Percentiles rank a stretch among this genome's conserved stretches.
Conservation (phyloP, 306 rosid species). For the apple (Malus domestica) region ASM211411v1 NC_041796.1:8550001-8550500, state of each 20-base stretch:
- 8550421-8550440: not conserved
- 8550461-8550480: not conserved
- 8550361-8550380: not conserved
- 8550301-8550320: not conserved
- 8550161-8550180: slow-evolving; percentile 85
- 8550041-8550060: not conserved
- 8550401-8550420: not conserved
- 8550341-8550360: not conserved
- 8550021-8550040: not conserved
- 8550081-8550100: not conserved
- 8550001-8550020: not conserved
- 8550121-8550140: slow-evolving; percentile 11
- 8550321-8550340: not conserved
- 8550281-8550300: not conserved
- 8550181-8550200: slow-evolving; percentile 89
- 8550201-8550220: slow-evolving; percentile 86
- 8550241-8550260: not conserved
- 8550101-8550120: slow-evolving; percentile 6
- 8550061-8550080: not conserved
- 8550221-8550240: slow-evolving; percentile 52
- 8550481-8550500: not conserved
- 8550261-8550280: not conserved
- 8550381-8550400: not conserved
- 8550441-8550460: no score
- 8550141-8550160: slow-evolving; percentile 70